These are phyloP conservation scores for Plantago lanceolata DNA, from an alignment of 305 asterid genomes.

Conservation along the genomic window DNA sequence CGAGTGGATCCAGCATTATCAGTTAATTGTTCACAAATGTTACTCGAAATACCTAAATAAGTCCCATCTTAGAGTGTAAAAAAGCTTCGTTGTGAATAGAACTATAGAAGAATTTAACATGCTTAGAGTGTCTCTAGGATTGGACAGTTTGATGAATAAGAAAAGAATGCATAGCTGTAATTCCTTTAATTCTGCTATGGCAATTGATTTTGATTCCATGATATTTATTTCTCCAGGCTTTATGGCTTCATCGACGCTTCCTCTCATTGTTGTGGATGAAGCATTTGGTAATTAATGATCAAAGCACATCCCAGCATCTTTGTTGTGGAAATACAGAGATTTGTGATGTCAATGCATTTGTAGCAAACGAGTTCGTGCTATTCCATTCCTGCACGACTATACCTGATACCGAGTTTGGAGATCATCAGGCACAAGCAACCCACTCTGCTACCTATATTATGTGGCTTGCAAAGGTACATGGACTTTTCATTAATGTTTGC, in stretches of 20 bases:
- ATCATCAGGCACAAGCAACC: constrained; percentile 71
- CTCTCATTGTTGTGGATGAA: constrained; percentile 65
- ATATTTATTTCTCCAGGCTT: constrained; percentile 44
- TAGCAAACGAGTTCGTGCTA: constrained; percentile 50
- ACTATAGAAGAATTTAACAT: not conserved
- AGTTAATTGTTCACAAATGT: not conserved
- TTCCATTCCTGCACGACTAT: constrained; percentile 46
- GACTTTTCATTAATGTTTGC: not conserved
- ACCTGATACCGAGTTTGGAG: constrained; percentile 62
- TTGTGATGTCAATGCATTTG: constrained; percentile 30
- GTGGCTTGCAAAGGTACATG: constrained; percentile 74
- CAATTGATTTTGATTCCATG: constrained; percentile 11
- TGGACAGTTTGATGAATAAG: not conserved
- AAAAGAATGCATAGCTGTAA: not conserved
- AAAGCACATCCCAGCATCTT: constrained; percentile 20
- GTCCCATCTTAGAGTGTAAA: not conserved
- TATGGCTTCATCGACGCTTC: constrained; percentile 98
- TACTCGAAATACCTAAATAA: not conserved
- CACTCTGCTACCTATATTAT: constrained; percentile 62
- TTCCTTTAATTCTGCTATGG: not conserved
- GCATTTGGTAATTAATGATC: constrained; percentile 31
- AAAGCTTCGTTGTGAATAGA: too few relatives aligned
- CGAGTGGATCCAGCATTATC: not conserved
- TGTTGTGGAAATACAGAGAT: constrained; percentile 19
- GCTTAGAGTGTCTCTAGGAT: not conserved